phyloP scores from a whole-genome alignment of 805 yeast species.

The Scheffersomyces lignosus region DNA sequence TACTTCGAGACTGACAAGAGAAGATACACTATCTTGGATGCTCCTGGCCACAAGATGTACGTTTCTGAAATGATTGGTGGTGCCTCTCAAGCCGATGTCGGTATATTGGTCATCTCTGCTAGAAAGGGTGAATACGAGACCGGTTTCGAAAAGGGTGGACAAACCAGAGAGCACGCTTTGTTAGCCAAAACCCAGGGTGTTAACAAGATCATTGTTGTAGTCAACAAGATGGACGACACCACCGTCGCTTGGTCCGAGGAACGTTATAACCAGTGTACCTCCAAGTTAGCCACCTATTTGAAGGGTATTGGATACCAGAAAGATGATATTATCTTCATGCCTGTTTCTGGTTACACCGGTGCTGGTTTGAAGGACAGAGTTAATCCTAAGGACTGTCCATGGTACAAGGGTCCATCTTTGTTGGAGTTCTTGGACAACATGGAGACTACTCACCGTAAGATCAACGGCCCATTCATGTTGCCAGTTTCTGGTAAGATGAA shows the following conservation, averaged over 20 bases:
- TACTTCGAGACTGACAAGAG: constrained; percentile 97
- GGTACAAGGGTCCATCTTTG: constrained; percentile 93
- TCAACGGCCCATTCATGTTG: constrained; percentile 95
- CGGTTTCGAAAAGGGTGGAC: constrained; percentile 98
- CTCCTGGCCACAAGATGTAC: constrained; percentile 99
- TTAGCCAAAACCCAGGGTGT: constrained; percentile 99
- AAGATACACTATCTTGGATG: constrained; percentile 96
- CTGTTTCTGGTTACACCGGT: constrained; percentile 97
- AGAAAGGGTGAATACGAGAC: constrained; percentile 99
- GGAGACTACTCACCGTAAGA: constrained; percentile 79
- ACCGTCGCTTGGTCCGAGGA: constrained; percentile 95
- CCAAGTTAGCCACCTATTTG: constrained; percentile 74
- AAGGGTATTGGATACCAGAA: constrained; percentile 88
- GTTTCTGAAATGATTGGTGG: constrained; percentile 99
- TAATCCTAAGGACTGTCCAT: constrained; percentile 68
- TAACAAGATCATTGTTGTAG: constrained; percentile 86
- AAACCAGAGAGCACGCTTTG: constrained; percentile 96
- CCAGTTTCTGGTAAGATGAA: constrained; percentile 94
- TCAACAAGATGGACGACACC: constrained; percentile 98
- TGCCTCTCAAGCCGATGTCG: constrained; percentile 99
- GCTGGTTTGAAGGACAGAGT: constrained; percentile 93
- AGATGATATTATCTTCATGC: constrained; percentile 89
- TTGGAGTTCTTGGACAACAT: constrained; percentile 85
- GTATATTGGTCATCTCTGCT: constrained; percentile 94
- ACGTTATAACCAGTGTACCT: constrained; percentile 93